Evolutionary conservation across 192 early-diverging fungal genomes (phyloP).

Genomic region (Entomortierella beljakovae): DNA sequence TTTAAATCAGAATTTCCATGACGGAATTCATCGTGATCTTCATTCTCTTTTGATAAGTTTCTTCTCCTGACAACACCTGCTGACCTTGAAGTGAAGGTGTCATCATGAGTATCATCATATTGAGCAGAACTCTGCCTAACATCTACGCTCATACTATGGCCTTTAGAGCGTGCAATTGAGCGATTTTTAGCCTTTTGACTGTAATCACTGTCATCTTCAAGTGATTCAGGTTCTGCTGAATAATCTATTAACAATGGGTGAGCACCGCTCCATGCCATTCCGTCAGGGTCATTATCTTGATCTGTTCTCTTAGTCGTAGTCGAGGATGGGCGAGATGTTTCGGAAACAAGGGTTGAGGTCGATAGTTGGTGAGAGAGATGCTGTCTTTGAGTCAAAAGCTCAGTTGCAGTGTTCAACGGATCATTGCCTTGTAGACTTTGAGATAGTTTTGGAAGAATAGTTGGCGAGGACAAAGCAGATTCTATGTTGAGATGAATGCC

Average conservation of each 20-base stretch:
- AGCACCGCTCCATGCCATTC: slow-evolving; percentile 28
- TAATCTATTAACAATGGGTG: slow-evolving; percentile 38
- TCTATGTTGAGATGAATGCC: slow-evolving; percentile 2
- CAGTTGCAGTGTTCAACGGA: background rate
- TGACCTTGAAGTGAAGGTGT: background rate
- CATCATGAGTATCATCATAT: background rate
- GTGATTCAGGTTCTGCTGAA: slow-evolving; percentile 18
- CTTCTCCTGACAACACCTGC: slow-evolving; percentile 2
- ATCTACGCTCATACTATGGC: slow-evolving; percentile 37
- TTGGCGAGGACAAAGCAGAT: background rate
- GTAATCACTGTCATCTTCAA: slow-evolving; percentile 2
- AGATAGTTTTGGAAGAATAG: background rate
- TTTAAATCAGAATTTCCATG: background rate
- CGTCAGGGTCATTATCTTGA: slow-evolving; percentile 4
- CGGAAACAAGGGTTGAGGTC: slow-evolving; percentile 23
- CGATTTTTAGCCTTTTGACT: background rate
- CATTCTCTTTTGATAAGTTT: slow-evolving; percentile 11
- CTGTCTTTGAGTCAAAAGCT: background rate
- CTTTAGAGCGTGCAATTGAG: slow-evolving; percentile 8
- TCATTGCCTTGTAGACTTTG: too few species aligned
- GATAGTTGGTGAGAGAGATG: slow-evolving; percentile 9
- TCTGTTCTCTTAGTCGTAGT: slow-evolving; percentile 1
- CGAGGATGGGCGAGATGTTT: slow-evolving; percentile 14
- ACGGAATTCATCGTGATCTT: background rate
- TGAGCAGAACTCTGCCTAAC: background rate